phyloP scores from a whole-genome alignment of 495 filamentous ascomycete genomes.

The Talaromyces trachyspermus region DNA sequence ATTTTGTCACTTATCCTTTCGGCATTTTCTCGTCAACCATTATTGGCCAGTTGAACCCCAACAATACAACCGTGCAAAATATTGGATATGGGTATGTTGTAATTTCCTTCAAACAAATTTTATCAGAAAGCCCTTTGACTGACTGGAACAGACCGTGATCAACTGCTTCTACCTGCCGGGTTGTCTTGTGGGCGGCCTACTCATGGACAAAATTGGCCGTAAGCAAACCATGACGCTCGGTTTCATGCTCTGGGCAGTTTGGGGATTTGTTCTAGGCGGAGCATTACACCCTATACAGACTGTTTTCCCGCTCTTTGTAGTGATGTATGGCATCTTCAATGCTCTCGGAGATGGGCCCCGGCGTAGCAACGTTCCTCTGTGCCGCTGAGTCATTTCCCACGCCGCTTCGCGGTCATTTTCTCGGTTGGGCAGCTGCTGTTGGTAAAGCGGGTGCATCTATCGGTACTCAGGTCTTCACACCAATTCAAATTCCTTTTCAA shows the following conservation, averaged over 20 bases:
- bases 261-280: conserved; percentile 43
- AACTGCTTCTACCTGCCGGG: conserved; percentile 45
- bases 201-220: conserved; percentile 43
- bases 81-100: conserved; percentile 33
- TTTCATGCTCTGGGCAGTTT: conserved; percentile 30
- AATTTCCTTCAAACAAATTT: neutral
- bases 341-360: conserved; percentile 42
- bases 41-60: conserved; percentile 24
- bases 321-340: conserved; percentile 46
- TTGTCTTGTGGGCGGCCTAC: conserved; percentile 35
- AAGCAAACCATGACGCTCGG: conserved; percentile 41
- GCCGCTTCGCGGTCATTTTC: conserved; percentile 40
- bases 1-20: conserved; percentile 37
- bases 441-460: conserved; percentile 45
- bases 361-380: conserved; percentile 37
- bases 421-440: conserved; percentile 40
- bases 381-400: conserved; percentile 44
- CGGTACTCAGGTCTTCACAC: conserved; percentile 39
- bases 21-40: conserved; percentile 33
- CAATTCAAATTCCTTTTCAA: conserved; percentile 33
- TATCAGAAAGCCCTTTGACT: neutral
- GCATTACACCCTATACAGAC: conserved; percentile 33
- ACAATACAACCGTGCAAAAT: conserved; percentile 35
- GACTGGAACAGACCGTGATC: conserved; percentile 28
- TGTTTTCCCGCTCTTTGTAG: conserved; percentile 41